phyloP scores from a whole-genome alignment of 2,329 filamentous ascomycete genomes.

The Aspergillus pseudoviridinutans region DNA sequence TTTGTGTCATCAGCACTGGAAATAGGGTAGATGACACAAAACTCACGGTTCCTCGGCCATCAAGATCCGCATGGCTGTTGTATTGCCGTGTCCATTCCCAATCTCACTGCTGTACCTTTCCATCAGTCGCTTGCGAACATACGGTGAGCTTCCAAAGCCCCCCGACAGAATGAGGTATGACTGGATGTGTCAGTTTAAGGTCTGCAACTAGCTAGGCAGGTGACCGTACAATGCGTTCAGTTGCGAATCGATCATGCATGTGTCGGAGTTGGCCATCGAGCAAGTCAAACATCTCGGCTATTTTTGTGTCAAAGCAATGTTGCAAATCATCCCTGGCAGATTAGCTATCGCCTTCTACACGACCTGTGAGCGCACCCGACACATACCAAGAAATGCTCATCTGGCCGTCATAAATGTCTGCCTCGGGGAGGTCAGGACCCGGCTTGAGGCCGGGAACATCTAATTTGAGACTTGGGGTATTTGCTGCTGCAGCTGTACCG shows the following conservation, averaged over 20 bases:
- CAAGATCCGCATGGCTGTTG: constrained; percentile 23
- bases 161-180: constrained; percentile 31
- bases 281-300: constrained; percentile 26
- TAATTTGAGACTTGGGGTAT: constrained; percentile 23
- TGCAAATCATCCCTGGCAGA: constrained; percentile 16
- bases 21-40: no score
- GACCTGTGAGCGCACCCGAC: neutral
- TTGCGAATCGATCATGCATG: constrained; percentile 21
- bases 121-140: constrained; percentile 24
- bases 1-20: neutral
- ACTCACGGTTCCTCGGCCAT: constrained; percentile 31
- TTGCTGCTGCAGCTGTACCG: constrained; percentile 19
- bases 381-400: constrained; percentile 28
- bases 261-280: constrained; percentile 23
- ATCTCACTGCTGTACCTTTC: constrained; percentile 17
- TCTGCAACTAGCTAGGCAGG: neutral
- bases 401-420: constrained; percentile 24
- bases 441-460: constrained; percentile 24
- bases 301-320: constrained; percentile 19
- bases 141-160: constrained; percentile 31
- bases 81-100: constrained; percentile 12
- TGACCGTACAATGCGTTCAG: constrained; percentile 24
- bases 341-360: no score
- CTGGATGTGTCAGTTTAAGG: constrained; percentile 8
- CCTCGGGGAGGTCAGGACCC: constrained; percentile 19